Evolutionary conservation across 495 filamentous ascomycete genomes (phyloP).

Genomic region (Aspergillus baeticus): DNA sequence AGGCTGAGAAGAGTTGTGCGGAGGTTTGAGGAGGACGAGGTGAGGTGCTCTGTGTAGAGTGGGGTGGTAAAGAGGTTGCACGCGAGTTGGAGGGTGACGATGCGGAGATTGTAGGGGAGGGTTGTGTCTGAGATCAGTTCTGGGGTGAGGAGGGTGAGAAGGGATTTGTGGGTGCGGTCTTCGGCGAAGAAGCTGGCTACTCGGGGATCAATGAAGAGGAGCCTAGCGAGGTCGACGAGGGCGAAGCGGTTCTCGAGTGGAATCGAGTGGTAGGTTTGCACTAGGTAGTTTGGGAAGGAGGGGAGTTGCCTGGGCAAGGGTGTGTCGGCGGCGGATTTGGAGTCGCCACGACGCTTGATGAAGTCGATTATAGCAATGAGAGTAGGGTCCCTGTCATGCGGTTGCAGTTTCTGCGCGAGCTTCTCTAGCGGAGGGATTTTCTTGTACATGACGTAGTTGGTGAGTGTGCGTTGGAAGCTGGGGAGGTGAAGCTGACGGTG

Average conservation of each 20-base stretch:
- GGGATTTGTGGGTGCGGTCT: conserved; percentile 61
- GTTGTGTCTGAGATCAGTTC: conserved; percentile 35
- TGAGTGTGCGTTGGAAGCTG: conserved; percentile 59
- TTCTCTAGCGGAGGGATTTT: conserved; percentile 85
- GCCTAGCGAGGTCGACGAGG: conserved; percentile 76
- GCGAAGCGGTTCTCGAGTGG: conserved; percentile 62
- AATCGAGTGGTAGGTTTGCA: conserved; percentile 26
- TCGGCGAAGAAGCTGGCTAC: conserved; percentile 85
- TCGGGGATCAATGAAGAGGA: conserved; percentile 75
- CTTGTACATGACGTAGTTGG: conserved; percentile 67
- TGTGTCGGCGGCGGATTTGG: conserved; percentile 37
- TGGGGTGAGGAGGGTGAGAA: conserved; percentile 62
- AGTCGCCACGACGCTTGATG: conserved; percentile 43
- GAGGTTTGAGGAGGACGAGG: conserved; percentile 13
- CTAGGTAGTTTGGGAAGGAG: conserved; percentile 35
- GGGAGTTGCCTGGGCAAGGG: conserved; percentile 52
- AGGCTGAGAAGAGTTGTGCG: conserved; percentile 25
- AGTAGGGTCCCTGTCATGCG: conserved; percentile 49
- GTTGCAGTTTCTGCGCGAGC: conserved; percentile 69
- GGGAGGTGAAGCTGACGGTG: conserved; percentile 70
- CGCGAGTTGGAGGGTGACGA: conserved; percentile 69
- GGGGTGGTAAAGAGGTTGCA: conserved; percentile 63
- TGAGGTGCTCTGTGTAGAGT: conserved; percentile 47
- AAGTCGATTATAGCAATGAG: conserved; percentile 62
- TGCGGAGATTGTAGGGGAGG: conserved; percentile 75